phyloP scores from a whole-genome alignment of 2,329 filamentous ascomycete genomes.

The Aspergillus eucalypticola region DNA sequence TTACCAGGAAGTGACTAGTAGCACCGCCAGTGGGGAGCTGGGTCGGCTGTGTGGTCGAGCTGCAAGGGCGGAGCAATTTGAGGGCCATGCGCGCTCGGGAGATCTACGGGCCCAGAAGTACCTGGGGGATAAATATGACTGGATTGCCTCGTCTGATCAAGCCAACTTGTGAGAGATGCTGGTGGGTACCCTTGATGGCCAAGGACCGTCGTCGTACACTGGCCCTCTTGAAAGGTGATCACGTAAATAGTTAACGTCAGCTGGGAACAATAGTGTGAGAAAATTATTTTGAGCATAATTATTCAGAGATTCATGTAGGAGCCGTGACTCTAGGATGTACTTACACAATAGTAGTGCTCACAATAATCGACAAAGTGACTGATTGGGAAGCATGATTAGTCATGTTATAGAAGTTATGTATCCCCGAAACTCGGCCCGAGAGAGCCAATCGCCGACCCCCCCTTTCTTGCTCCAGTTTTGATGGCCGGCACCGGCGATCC shows the following conservation, averaged over 20 bases:
- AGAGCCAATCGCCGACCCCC: no score
- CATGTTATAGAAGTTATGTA: not conserved
- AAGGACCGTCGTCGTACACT: no score
- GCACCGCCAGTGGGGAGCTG: conserved; percentile 50
- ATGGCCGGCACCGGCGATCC: no score
- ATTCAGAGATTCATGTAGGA: no score
- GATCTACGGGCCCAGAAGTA: conserved; percentile 50
- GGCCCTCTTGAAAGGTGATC: no score
- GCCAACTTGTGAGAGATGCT: not conserved
- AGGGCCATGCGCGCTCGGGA: conserved; percentile 55
- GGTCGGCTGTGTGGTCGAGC: conserved; percentile 52
- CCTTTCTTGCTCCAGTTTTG: no score
- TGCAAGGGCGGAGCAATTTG: conserved; percentile 54
- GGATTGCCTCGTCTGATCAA: conserved; percentile 36
- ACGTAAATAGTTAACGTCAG: no score
- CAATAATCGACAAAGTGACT: not conserved
- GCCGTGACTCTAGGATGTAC: no score
- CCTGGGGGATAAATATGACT: conserved; percentile 45
- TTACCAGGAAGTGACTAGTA: conserved; percentile 52
- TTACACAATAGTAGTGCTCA: no score
- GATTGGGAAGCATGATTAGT: not conserved
- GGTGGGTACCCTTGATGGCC: not conserved
- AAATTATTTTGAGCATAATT: no score
- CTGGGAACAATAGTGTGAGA: no score
- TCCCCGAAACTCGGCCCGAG: no score